phyloP scores from a whole-genome alignment of 768 basidiomycete genomes.

The Daedalea quercina region DNA sequence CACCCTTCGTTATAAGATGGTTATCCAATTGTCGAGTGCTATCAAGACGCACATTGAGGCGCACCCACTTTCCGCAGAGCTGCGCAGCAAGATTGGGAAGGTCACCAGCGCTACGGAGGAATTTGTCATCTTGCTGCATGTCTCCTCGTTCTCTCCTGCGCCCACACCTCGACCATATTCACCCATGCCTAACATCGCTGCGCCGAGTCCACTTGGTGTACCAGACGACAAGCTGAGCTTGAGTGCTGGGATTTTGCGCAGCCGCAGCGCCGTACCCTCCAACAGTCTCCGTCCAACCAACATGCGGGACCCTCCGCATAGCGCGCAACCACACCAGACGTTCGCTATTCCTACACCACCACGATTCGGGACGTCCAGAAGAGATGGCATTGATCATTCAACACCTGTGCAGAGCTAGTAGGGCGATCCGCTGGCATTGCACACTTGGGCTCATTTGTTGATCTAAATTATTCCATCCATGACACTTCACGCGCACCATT shows the following conservation, averaged over 20 bases:
- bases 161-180: slow-evolving; percentile 52
- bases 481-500: not conserved
- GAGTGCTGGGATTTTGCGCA: slow-evolving; percentile 49
- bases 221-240: slow-evolving; percentile 43
- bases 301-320: slow-evolving; percentile 39
- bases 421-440: not conserved
- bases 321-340: slow-evolving; percentile 44
- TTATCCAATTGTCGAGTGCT: slow-evolving; percentile 69
- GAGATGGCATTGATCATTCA: slow-evolving; percentile 2
- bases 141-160: slow-evolving; percentile 71
- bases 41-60: slow-evolving; percentile 58
- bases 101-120: slow-evolving; percentile 83
- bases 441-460: not conserved
- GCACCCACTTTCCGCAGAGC: slow-evolving; percentile 47
- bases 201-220: slow-evolving; percentile 16
- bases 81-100: slow-evolving; percentile 67
- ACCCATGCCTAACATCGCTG: slow-evolving; percentile 48
- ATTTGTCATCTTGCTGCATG: slow-evolving; percentile 79
- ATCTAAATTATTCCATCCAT: slow-evolving; percentile 3
- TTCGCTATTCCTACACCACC: slow-evolving; percentile 35
- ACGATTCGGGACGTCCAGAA: slow-evolving; percentile 8
- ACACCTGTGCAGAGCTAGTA: not conserved
- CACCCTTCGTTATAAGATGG: slow-evolving; percentile 38
- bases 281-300: slow-evolving; percentile 2
- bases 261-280: slow-evolving; percentile 31